A percentile compares a stretch with the other conserved stretches of the same genome.
These are phyloP conservation scores for Mesembryanthemum crystallinum DNA, from an alignment of 148 eudicot species.

Conservation along the genomic window DNA sequence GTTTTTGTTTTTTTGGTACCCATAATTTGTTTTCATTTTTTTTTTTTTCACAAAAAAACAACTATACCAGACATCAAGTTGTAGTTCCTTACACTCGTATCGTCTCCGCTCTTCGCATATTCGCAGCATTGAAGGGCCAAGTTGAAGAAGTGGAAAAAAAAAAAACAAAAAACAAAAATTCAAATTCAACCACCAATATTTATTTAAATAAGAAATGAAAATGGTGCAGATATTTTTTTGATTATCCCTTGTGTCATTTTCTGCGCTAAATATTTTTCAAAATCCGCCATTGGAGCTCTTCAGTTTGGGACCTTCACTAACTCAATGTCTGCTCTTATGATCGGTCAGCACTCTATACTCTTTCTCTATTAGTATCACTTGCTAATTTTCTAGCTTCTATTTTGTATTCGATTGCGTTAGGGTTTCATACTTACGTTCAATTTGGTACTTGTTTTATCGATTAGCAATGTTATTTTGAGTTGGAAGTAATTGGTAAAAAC, in stretches of 20 bases:
- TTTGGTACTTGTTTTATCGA: neutral
- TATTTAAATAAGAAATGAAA: neutral
- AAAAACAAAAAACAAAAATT: too few species aligned
- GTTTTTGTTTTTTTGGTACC: too few species aligned
- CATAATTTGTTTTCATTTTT: too few species aligned
- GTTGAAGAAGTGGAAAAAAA: too few species aligned
- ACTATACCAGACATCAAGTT: too few species aligned
- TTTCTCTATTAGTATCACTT: neutral
- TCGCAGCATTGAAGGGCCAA: too few species aligned
- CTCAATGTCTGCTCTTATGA: conserved; percentile 17
- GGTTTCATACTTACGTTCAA: conserved; percentile 19
- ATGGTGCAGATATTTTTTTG: neutral
- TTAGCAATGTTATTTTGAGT: neutral
- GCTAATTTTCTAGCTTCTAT: neutral
- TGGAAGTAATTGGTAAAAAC: conserved; percentile 5
- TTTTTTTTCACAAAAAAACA: too few species aligned
- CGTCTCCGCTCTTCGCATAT: too few species aligned
- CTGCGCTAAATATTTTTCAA: conserved; percentile 9
- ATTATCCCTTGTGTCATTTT: conserved; percentile 17
- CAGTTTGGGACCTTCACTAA: conserved; percentile 12
- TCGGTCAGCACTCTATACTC: conserved; percentile 24
- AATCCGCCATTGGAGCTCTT: conserved; percentile 44
- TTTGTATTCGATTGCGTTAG: conserved; percentile 1
- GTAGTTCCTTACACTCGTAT: too few species aligned
- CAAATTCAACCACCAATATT: neutral